Base-by-base conservation (phyloP, 2,329 filamentous ascomycete genomes). In the Colletotrichum acutatum region DNA sequence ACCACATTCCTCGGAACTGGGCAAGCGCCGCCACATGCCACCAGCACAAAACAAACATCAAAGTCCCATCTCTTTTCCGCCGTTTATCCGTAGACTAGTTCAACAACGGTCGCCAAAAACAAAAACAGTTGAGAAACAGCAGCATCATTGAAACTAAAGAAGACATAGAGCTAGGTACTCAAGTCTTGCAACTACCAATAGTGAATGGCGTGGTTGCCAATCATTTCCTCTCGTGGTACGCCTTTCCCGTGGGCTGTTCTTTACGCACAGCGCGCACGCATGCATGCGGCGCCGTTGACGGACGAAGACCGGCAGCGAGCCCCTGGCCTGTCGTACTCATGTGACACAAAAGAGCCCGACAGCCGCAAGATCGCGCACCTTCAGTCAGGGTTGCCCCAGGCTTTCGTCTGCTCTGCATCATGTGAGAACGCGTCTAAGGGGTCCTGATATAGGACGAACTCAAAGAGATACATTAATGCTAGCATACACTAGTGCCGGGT, bases 311-410 rank as follows among this genome's bases (percentile, higher is more conserved):
- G 16, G 14, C 32, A 34, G 19, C 6, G 6, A 9, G 16, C 8
- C 19, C 42, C 42, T n/a, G 42, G 42, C 19, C 42, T 49, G 42
- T n/a, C 7, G 42, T 49, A 19, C 19, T 49, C 19, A 49, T 49
- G 42, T 49, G 19, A 49, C 42, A 49, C 42, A 34, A 59, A 14
- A 16, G 34, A 53, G 30, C 64, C 42, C 37, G 57, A 67, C 63
- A 62, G 57, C 42, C 46, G 57, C 63, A 16, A 71, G 68, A 71
- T 67, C 68, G 63, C 64, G 56, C 37, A 16, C 24, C 42, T 19
- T 49, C 42, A 19, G 42, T 11, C 42, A 49, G 42, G 42, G 19
- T 49, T 49, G 42, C 19, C 19, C 42, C 42, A n/a, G 42, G 16
- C 42, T 19, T 49, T 49, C 19, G 42, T 49, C 19, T n/a, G 1